These are phyloP conservation scores for Pseudotsuga menziesii DNA, from an alignment of 75 land plant genomes.

Conservation along the genomic window DNA sequence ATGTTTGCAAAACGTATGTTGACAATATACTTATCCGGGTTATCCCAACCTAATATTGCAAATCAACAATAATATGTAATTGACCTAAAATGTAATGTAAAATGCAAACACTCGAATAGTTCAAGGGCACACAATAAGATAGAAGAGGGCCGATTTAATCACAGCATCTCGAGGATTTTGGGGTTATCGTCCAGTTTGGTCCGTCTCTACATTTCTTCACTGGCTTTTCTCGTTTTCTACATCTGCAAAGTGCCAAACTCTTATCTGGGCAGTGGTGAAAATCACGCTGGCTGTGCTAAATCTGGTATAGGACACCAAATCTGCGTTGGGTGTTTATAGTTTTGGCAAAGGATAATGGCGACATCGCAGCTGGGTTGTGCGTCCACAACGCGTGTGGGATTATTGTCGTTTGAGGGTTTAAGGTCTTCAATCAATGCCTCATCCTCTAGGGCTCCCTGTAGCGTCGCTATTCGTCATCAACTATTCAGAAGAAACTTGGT, in stretches of 20 bases:
- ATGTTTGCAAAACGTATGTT: too few species aligned
- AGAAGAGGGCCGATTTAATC: not conserved
- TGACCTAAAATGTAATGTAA: too few species aligned
- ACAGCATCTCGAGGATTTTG: not conserved
- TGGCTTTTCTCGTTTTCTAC: not conserved
- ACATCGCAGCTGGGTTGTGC: constrained; percentile 2
- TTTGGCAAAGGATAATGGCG: not conserved
- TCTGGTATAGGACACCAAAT: not conserved
- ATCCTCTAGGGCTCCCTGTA: not conserved
- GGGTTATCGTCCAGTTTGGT: not conserved
- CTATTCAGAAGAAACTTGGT: not conserved
- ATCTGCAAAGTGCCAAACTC: not conserved
- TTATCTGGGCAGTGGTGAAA: not conserved
- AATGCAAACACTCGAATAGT: too few species aligned
- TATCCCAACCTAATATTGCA: too few species aligned
- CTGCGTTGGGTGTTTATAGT: not conserved
- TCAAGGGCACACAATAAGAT: not conserved
- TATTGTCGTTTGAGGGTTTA: not conserved
- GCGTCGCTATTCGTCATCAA: constrained; percentile 5
- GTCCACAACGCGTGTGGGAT: constrained; percentile 4
- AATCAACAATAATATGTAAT: too few species aligned
- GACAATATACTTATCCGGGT: too few species aligned
- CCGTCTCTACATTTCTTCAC: too few species aligned
- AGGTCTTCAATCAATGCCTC: not conserved
- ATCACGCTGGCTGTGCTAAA: too few species aligned